Conservation (phyloP, 805 yeast genomes). For the Kazachstania africana region DNA sequence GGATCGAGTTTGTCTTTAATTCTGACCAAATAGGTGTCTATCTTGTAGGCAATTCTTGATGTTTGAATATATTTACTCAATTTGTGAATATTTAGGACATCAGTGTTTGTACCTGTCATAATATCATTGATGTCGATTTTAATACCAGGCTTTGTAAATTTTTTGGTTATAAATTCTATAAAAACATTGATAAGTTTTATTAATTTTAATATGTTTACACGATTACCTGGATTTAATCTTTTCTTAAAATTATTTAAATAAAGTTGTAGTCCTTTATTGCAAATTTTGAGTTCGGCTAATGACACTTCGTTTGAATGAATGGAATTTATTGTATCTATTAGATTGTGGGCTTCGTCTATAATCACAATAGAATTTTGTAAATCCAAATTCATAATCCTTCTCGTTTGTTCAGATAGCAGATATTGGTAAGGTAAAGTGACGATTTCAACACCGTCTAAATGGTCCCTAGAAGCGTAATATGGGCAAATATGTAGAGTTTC, state of each 20-base stretch:
- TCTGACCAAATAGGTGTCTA: constrained; percentile 49
- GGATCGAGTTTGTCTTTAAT: not conserved
- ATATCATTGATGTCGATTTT: constrained; percentile 40
- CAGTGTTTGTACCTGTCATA: constrained; percentile 49
- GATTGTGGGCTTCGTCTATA: constrained; percentile 88
- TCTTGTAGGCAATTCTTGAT: constrained; percentile 73
- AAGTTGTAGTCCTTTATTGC: constrained; percentile 37
- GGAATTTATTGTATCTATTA: constrained; percentile 62
- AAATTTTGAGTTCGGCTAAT: constrained; percentile 32
- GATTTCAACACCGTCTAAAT: constrained; percentile 53
- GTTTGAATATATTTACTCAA: constrained; percentile 50
- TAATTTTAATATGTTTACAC: constrained; percentile 56
- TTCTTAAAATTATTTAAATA: constrained; percentile 53
- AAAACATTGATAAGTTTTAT: constrained; percentile 44
- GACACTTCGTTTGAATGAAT: constrained; percentile 55
- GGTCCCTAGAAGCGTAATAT: constrained; percentile 60
- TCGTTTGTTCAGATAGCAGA: constrained; percentile 45
- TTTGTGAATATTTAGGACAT: constrained; percentile 56
- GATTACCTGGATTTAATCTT: constrained; percentile 57
- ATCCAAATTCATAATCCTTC: constrained; percentile 48
- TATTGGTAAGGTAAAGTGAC: constrained; percentile 80
- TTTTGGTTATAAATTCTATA: constrained; percentile 33
- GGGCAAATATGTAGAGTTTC: constrained; percentile 54
- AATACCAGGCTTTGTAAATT: constrained; percentile 38
- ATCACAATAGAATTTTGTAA: constrained; percentile 57